These are phyloP conservation scores for Plasmodium reichenowi DNA, from an alignment of 169 alveolate genomes.

Conservation along the genomic window DNA sequence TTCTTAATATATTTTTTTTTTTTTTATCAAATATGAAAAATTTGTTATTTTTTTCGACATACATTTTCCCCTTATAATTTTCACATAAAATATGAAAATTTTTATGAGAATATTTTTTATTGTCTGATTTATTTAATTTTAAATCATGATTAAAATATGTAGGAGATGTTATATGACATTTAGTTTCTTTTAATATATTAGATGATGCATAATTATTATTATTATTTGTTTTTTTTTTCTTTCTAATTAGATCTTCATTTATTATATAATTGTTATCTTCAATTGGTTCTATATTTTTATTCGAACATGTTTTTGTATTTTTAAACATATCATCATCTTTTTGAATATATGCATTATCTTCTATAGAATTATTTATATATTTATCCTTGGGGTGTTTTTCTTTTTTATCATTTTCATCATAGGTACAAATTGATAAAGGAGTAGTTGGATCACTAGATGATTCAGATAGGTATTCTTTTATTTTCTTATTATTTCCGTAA, in stretches of 20 bases:
- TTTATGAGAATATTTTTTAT: too few species aligned
- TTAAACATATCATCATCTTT: too few species aligned
- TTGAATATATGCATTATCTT: background rate
- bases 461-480: background rate
- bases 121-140: too few species aligned
- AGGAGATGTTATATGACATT: too few species aligned
- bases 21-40: slow-evolving; percentile 38
- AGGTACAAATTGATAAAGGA: background rate
- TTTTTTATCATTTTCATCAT: background rate
- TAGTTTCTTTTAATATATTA: too few species aligned
- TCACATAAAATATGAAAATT: slow-evolving; percentile 30
- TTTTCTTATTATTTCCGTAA: background rate
- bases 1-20: slow-evolving; percentile 18
- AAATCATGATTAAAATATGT: too few species aligned
- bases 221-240: too few species aligned
- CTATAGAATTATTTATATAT: background rate
- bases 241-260: too few species aligned
- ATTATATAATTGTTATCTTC: too few species aligned
- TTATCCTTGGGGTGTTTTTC: background rate
- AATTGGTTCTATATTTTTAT: too few species aligned
- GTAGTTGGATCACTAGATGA: background rate
- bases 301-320: too few species aligned
- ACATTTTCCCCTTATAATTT: slow-evolving; percentile 35
- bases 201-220: too few species aligned
- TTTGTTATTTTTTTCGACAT: slow-evolving; percentile 36